Evolutionary conservation across 352 stramenopile species (phyloP).

Genomic region (Phytophthora kernoviae): DNA sequence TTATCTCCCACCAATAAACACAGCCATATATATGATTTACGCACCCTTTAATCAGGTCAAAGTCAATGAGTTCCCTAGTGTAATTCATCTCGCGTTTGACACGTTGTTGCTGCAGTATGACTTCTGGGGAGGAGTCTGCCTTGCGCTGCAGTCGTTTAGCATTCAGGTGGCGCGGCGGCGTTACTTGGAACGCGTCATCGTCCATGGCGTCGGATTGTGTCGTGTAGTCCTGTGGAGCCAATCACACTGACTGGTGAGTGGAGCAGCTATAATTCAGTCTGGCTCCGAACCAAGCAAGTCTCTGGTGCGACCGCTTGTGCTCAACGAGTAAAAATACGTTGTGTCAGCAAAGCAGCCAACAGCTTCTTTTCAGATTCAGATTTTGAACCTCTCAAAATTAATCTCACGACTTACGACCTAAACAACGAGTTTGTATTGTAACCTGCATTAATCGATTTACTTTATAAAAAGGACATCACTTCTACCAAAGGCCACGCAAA

Average conservation of each 20-base stretch:
- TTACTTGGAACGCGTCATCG: conserved; percentile 42
- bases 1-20: conserved; percentile 6
- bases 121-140: conserved; percentile 43
- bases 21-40: conserved; percentile 4
- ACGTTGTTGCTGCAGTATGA: conserved; percentile 42
- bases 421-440: neutral
- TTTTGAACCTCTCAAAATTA: neutral
- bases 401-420: too few species aligned
- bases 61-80: conserved; percentile 83
- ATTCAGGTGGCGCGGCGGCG: conserved; percentile 24
- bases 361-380: too few species aligned
- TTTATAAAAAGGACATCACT: neutral
- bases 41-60: conserved; percentile 87
- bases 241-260: too few species aligned
- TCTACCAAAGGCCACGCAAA: neutral
- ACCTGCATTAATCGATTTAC: neutral
- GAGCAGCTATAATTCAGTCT: too few species aligned
- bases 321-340: conserved; percentile 35
- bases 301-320: conserved; percentile 15
- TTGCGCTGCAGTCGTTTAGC: conserved; percentile 57
- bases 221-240: conserved; percentile 1
- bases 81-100: conserved; percentile 68
- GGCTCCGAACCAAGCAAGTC: neutral
- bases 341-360: conserved; percentile 14
- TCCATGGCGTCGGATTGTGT: conserved; percentile 24